These are phyloP conservation scores for Cladosporium velox DNA, from an alignment of 2,329 filamentous ascomycete genomes.

Conservation along the genomic window DNA sequence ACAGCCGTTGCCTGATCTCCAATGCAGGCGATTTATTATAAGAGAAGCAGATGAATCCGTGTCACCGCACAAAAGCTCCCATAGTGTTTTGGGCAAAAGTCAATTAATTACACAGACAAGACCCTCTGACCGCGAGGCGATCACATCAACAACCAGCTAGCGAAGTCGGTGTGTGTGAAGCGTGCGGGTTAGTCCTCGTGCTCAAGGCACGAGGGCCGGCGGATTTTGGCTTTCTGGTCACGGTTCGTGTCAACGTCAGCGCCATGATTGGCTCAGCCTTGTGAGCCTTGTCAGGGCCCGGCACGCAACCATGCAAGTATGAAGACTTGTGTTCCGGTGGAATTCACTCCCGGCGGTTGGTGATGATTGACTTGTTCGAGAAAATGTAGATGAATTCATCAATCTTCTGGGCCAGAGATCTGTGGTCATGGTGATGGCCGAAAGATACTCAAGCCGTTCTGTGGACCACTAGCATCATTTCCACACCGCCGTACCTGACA, in stretches of 20 bases:
- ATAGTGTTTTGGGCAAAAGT: not conserved
- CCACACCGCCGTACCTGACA: not conserved
- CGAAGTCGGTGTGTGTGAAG: constrained; percentile 4
- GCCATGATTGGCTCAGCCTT: not conserved
- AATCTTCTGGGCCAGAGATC: not conserved
- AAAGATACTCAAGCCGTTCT: not conserved
- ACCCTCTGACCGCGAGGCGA: not conserved
- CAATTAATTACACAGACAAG: not conserved
- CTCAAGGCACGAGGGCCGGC: constrained; percentile 1
- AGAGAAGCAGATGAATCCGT: not conserved
- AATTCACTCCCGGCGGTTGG: not conserved
- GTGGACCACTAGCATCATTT: not conserved
- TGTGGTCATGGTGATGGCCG: not conserved
- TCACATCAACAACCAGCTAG: not conserved
- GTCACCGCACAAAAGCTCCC: not conserved
- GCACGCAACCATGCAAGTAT: not conserved
- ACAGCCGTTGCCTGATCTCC: not conserved
- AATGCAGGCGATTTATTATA: not conserved
- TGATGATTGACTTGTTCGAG: not conserved
- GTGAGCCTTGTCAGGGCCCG: not conserved
- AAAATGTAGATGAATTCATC: not conserved
- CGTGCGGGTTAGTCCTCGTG: constrained; percentile 4
- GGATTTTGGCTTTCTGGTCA: constrained; percentile 1
- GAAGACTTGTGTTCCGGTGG: not conserved
- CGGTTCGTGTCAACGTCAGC: not conserved